Evolutionary conservation across 768 basidiomycete genomes (phyloP).

Genomic region (Suillus alpinus): DNA sequence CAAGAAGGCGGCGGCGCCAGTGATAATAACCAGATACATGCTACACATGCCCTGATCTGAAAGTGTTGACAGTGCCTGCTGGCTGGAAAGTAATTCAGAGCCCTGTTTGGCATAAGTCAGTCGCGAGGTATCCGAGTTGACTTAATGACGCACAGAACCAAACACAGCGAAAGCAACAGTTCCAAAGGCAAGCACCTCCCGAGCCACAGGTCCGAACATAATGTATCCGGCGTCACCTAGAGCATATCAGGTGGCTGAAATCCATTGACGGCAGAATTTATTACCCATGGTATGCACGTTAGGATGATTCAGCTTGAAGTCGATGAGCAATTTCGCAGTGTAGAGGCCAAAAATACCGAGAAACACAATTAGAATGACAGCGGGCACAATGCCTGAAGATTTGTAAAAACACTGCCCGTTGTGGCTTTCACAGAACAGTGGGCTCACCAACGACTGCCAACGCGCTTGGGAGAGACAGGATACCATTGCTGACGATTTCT

Average conservation of each 20-base stretch:
- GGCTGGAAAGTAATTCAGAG: constrained; percentile 47
- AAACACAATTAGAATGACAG: constrained; percentile 51
- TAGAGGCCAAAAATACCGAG: constrained; percentile 49
- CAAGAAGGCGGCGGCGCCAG: constrained; percentile 40
- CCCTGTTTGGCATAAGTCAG: constrained; percentile 31
- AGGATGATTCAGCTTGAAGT: constrained; percentile 57
- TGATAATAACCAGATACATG: constrained; percentile 44
- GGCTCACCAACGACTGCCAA: constrained; percentile 48
- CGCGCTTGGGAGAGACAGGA: constrained; percentile 50
- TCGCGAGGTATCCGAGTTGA: not conserved
- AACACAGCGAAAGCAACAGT: constrained; percentile 51
- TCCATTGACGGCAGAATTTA: not conserved
- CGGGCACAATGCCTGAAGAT: constrained; percentile 44
- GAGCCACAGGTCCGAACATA: constrained; percentile 44
- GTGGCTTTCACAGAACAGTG: not conserved
- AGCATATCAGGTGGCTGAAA: not conserved
- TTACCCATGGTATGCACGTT: constrained; percentile 53
- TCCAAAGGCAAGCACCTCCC: constrained; percentile 44
- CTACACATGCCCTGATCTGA: constrained; percentile 49
- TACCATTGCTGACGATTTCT: constrained; percentile 56
- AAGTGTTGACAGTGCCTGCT: constrained; percentile 47
- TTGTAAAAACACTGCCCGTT: not conserved
- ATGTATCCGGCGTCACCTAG: constrained; percentile 51
- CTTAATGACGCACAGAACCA: constrained; percentile 28
- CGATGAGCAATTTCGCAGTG: constrained; percentile 51